Conservation (phyloP, 2,329 filamentous ascomycete genomes). For the Iodosphaeria phyllophila region DNA sequence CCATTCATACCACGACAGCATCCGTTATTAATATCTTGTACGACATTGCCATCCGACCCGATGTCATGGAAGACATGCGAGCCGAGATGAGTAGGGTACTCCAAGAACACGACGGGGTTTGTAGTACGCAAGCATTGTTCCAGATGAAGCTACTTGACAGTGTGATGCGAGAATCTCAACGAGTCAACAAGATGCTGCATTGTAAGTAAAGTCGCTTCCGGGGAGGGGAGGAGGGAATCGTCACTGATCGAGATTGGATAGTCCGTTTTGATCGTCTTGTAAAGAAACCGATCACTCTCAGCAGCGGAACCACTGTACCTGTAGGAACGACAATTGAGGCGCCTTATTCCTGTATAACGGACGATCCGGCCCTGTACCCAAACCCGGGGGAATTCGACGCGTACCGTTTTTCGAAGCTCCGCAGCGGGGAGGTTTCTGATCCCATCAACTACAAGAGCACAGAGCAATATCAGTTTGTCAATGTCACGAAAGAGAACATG, state of each 20-base stretch:
- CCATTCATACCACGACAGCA: slow-evolving; percentile 28
- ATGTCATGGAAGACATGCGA: slow-evolving; percentile 28
- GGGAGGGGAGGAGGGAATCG: slow-evolving; percentile 12
- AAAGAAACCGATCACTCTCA: slow-evolving; percentile 7
- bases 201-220: slow-evolving; percentile 15
- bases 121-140: slow-evolving; percentile 14
- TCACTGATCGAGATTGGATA: background rate
- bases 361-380: slow-evolving; percentile 14
- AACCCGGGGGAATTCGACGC: slow-evolving; percentile 17
- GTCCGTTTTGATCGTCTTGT: slow-evolving; percentile 25
- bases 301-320: slow-evolving; percentile 15
- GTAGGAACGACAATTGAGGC: slow-evolving; percentile 21
- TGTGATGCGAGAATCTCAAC: slow-evolving; percentile 15
- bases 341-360: slow-evolving; percentile 12
- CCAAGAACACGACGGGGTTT: slow-evolving; percentile 12
- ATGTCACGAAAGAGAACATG: slow-evolving; percentile 14
- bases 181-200: slow-evolving; percentile 10
- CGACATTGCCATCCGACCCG: slow-evolving; percentile 26
- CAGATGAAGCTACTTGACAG: slow-evolving; percentile 20
- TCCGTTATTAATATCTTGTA: slow-evolving; percentile 22
- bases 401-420: slow-evolving; percentile 15
- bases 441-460: slow-evolving; percentile 10
- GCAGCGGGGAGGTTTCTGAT: slow-evolving; percentile 10
- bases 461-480: slow-evolving; percentile 21
- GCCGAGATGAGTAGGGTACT: slow-evolving; percentile 24